A percentile compares a stretch with the other conserved stretches of the same genome.
phyloP scores from a whole-genome alignment of 176 grass and related monocot genomes.

The Carex littledalei region DNA sequence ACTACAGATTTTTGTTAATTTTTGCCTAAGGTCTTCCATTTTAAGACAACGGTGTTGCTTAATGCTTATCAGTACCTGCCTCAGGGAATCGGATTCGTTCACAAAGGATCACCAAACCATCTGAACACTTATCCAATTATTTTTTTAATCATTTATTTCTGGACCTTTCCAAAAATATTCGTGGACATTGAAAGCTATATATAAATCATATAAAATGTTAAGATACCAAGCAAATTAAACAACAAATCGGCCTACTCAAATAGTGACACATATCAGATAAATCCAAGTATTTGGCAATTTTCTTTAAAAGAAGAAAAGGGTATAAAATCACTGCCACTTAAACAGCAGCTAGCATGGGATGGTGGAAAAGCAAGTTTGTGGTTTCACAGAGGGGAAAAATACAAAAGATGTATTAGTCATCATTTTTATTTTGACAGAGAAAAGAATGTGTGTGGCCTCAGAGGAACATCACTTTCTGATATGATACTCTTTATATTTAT shows the following conservation, averaged over 20 bases:
- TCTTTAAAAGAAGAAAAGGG: neutral
- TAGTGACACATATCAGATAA: neutral
- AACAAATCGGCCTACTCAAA: neutral
- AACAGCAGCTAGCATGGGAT: neutral
- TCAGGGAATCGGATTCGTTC: neutral
- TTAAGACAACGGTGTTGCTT: neutral
- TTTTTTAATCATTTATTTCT: neutral
- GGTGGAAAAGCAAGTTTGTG: slow-evolving; percentile 10
- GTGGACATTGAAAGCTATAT: neutral
- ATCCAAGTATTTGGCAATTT: neutral
- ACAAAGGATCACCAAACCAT: neutral
- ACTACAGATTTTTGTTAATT: neutral
- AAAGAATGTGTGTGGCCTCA: slow-evolving; percentile 2
- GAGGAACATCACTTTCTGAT: slow-evolving; percentile 8
- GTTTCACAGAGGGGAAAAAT: neutral
- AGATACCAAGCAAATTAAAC: neutral
- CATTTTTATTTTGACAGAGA: slow-evolving; percentile 3
- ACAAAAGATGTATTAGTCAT: neutral
- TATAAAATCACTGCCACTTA: neutral
- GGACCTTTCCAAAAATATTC: neutral
- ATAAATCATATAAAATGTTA: neutral
- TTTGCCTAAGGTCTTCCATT: neutral
- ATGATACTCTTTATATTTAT: neutral
- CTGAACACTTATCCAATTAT: neutral
- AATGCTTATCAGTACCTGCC: neutral